Conservation (phyloP, 225 moss, liverwort and hornwort species). For the Asterella californica region DNA sequence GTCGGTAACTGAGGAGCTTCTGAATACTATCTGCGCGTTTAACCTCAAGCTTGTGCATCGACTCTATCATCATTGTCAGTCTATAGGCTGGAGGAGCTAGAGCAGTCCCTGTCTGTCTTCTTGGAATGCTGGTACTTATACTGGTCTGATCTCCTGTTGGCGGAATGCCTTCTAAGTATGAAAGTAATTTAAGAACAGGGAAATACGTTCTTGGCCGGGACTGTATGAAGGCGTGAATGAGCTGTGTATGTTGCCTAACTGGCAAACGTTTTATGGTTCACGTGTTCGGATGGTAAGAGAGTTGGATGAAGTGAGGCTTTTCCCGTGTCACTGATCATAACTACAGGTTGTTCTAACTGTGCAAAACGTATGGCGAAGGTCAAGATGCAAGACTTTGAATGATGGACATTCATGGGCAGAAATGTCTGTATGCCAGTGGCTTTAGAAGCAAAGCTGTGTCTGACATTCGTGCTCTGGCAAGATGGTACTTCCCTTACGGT, state of each 20-base stretch:
- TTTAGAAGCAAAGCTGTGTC: not conserved
- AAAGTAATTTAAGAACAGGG: not conserved
- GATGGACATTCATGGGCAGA: not conserved
- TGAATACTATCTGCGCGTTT: not conserved
- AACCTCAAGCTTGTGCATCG: not conserved
- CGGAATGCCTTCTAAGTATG: not conserved
- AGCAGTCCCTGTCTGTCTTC: not conserved
- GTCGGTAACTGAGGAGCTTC: constrained; percentile 33
- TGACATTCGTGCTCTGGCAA: not conserved
- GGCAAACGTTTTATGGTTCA: not conserved
- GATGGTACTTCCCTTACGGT: not conserved
- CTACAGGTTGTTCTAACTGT: not conserved
- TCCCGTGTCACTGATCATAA: not conserved
- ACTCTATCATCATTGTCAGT: not conserved
- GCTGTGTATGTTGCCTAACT: not conserved
- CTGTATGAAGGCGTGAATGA: not conserved
- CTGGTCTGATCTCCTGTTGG: not conserved
- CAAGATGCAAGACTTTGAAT: not conserved
- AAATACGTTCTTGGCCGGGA: not conserved
- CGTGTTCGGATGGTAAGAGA: not conserved
- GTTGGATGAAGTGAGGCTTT: not conserved
- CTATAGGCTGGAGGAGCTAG: too few relatives aligned
- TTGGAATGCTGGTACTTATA: not conserved
- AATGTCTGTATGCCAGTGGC: not conserved
- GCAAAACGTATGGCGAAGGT: not conserved